phyloP scores from a whole-genome alignment of 257 asterid species.

The Scutellaria baicalensis region DNA sequence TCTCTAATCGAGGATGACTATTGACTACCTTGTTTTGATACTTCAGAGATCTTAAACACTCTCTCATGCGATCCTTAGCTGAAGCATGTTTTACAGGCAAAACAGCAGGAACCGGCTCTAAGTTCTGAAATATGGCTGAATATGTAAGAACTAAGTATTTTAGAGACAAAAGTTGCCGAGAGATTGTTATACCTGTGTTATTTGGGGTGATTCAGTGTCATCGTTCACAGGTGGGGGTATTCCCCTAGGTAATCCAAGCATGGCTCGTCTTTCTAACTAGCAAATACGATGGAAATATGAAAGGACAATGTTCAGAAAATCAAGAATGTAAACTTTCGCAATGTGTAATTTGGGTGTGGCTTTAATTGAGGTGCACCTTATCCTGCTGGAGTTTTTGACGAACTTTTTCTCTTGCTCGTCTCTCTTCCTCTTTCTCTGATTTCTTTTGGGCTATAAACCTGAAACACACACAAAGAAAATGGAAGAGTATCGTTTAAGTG shows the following conservation, averaged over 20 bases:
- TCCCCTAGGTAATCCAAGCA: conserved; percentile 29
- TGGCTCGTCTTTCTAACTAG: conserved; percentile 48
- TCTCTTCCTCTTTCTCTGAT: conserved; percentile 63
- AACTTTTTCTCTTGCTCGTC: conserved; percentile 52
- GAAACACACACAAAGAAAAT: background rate
- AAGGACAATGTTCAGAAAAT: background rate
- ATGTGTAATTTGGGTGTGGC: background rate
- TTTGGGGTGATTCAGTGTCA: conserved; percentile 11
- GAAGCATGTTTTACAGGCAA: conserved; percentile 23
- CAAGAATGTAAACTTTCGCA: background rate
- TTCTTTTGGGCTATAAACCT: conserved; percentile 43
- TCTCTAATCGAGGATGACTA: conserved; percentile 22
- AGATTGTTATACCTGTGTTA: conserved; percentile 23
- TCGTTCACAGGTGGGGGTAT: conserved; percentile 16
- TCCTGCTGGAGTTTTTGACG: conserved; percentile 69
- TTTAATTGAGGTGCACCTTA: conserved; percentile 38
- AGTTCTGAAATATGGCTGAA: background rate
- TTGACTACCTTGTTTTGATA: conserved; percentile 53
- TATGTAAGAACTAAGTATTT: no score
- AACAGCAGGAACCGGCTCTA: conserved; percentile 7
- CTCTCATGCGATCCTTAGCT: conserved; percentile 39
- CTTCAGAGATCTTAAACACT: conserved; percentile 66
- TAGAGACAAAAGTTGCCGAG: background rate
- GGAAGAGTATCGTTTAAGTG: background rate
- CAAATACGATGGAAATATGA: conserved; percentile 3